phyloP scores from a whole-genome alignment of 169 alveolate species.

The Eimeria maxima region DNA sequence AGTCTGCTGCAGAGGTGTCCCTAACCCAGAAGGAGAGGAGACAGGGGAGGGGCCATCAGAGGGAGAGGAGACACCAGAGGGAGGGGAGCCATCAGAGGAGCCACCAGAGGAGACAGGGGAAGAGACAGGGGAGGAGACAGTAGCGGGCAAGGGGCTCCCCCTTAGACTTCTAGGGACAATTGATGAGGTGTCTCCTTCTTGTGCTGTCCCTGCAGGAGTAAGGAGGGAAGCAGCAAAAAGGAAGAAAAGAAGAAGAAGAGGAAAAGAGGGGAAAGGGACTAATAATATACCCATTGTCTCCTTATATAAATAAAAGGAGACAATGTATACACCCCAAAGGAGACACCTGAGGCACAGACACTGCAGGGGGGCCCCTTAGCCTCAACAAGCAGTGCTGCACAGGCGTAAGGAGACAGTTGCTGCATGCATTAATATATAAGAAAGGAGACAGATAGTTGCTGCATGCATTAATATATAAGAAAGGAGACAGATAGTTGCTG shows the following conservation, averaged over 20 bases:
- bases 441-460: not conserved
- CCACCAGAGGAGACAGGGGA: not conserved
- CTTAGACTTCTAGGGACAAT: not conserved
- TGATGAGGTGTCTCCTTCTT: not conserved
- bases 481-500: not conserved
- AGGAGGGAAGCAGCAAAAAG: not conserved
- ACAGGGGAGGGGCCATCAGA: not conserved
- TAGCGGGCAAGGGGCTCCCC: not conserved
- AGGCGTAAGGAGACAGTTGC: not conserved
- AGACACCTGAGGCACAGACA: not conserved
- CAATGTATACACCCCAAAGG: not conserved
- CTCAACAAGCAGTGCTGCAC: not conserved
- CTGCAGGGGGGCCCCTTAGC: not conserved
- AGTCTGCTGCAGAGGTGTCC: not conserved
- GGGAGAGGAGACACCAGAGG: not conserved
- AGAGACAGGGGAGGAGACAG: not conserved
- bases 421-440: not conserved
- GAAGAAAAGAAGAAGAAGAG: not conserved
- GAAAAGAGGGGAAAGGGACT: not conserved
- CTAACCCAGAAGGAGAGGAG: not conserved
- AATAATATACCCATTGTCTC: not conserved
- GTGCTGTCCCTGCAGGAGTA: not conserved
- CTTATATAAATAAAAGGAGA: not conserved
- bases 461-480: not conserved
- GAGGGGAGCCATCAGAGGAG: not conserved